These are phyloP conservation scores for Geum urbanum DNA, from an alignment of 306 rosid species.

Conservation along the genomic window DNA sequence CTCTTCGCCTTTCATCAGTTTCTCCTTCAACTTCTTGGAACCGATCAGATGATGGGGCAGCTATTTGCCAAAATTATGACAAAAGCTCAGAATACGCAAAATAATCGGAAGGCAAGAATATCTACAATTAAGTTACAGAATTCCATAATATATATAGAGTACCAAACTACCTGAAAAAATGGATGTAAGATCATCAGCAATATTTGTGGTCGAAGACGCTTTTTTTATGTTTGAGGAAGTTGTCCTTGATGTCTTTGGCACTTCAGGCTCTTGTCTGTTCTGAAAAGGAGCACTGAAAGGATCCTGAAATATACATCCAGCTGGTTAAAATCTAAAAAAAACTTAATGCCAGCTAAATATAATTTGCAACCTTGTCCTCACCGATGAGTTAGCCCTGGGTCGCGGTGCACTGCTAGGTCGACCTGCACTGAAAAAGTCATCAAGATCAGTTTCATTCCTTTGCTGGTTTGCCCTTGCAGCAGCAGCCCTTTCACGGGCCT, in stretches of 20 bases:
- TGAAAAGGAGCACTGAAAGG: slow-evolving; percentile 60
- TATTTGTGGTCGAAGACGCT: slow-evolving; percentile 67
- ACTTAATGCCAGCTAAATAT: slow-evolving; percentile 9
- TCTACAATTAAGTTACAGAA: slow-evolving; percentile 8
- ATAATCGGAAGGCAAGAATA: slow-evolving; percentile 13
- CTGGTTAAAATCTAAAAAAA: slow-evolving; percentile 16
- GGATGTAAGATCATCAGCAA: slow-evolving; percentile 90
- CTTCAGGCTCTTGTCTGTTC: slow-evolving; percentile 48
- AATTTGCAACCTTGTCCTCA: slow-evolving; percentile 42
- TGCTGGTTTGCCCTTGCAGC: slow-evolving; percentile 73
- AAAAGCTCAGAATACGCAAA: slow-evolving; percentile 25
- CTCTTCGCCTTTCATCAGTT: slow-evolving; percentile 87
- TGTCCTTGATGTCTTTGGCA: slow-evolving; percentile 46
- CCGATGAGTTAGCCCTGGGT: slow-evolving; percentile 71
- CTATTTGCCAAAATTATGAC: slow-evolving; percentile 36
- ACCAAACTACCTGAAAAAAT: slow-evolving; percentile 75
- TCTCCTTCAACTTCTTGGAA: slow-evolving; percentile 94
- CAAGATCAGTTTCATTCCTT: slow-evolving; percentile 76
- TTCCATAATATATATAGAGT: slow-evolving; percentile 6
- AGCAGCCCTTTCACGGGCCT: slow-evolving; percentile 82
- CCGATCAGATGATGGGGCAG: slow-evolving; percentile 63
- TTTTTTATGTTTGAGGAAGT: slow-evolving; percentile 63
- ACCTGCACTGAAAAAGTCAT: slow-evolving; percentile 69
- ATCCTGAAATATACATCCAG: slow-evolving; percentile 33
- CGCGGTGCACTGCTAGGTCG: slow-evolving; percentile 86